Conservation (phyloP, 2,329 filamentous ascomycete genomes). For the Sarocladium kiliense region DNA sequence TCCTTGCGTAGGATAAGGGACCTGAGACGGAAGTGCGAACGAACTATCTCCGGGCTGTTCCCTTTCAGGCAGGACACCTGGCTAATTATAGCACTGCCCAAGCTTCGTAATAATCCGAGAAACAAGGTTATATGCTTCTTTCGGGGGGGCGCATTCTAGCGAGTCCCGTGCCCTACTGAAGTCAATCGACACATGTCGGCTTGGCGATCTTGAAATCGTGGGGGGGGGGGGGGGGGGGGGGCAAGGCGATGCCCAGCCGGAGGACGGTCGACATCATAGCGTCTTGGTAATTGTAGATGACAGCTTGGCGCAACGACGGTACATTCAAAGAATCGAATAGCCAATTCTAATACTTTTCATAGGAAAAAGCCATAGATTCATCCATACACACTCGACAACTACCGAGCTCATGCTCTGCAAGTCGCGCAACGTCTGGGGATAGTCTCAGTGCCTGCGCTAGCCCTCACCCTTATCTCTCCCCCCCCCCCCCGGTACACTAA, state of each 20-base stretch:
- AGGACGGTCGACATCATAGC: not conserved
- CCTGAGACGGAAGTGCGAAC: not conserved
- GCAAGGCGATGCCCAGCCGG: not conserved
- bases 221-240: not conserved
- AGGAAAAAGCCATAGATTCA: too few relatives aligned
- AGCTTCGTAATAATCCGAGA: not conserved
- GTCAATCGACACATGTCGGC: not conserved
- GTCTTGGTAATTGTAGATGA: not conserved
- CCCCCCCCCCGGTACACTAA: not conserved
- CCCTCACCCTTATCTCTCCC: not conserved
- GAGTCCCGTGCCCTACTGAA: not conserved
- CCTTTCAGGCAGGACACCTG: not conserved
- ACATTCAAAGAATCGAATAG: not conserved
- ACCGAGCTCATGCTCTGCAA: not conserved
- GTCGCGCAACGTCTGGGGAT: not conserved
- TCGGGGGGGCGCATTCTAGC: not conserved
- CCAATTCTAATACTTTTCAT: too few relatives aligned
- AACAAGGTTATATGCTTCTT: not conserved
- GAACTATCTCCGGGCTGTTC: not conserved
- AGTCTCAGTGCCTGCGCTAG: not conserved
- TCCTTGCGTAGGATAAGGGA: not conserved
- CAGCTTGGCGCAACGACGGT: not conserved
- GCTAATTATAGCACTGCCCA: not conserved
- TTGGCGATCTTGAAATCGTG: constrained; percentile 1
- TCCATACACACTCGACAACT: not conserved